A percentile compares a stretch with the other conserved stretches of the same genome.
Evolutionary conservation across 2,329 filamentous ascomycete genomes (phyloP).

Genomic region (Claviceps lovelessii): DNA sequence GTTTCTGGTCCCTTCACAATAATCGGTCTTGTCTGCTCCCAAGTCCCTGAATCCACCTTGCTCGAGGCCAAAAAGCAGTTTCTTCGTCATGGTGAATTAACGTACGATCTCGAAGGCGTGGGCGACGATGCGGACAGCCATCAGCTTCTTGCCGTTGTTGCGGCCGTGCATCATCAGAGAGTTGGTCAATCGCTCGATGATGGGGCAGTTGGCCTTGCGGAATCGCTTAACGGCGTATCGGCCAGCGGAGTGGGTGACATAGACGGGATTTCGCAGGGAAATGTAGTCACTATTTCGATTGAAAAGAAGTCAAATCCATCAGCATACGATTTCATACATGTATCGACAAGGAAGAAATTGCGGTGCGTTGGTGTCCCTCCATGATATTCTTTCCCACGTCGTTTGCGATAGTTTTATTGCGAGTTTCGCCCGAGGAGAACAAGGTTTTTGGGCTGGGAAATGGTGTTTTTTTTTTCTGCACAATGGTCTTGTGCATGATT

Average conservation of each 20-base stretch:
- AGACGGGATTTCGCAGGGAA: constrained; percentile 97
- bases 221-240: constrained; percentile 99
- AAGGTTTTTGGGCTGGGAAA: background rate
- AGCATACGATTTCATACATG: constrained; percentile 13
- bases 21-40: background rate
- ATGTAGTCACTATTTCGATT: constrained; percentile 74
- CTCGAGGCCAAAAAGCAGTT: background rate
- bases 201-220: constrained; percentile 99
- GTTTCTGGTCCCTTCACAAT: background rate
- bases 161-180: constrained; percentile 99
- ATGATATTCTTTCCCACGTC: background rate
- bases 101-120: constrained; percentile 99
- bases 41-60: background rate
- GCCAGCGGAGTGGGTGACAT: constrained; percentile 96
- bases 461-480: background rate
- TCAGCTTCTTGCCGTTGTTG: constrained; percentile 99
- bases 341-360: background rate
- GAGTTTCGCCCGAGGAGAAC: background rate
- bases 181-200: constrained; percentile 99
- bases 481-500: background rate
- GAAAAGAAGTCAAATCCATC: constrained; percentile 13
- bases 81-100: constrained; percentile 15
- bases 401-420: background rate
- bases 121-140: constrained; percentile 97
- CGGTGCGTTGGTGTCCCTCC: background rate